Percentiles rank a stretch among this genome's conserved stretches.
Evolutionary conservation across 2,329 filamentous ascomycete species (phyloP).

Genomic region (Venturia effusa): DNA sequence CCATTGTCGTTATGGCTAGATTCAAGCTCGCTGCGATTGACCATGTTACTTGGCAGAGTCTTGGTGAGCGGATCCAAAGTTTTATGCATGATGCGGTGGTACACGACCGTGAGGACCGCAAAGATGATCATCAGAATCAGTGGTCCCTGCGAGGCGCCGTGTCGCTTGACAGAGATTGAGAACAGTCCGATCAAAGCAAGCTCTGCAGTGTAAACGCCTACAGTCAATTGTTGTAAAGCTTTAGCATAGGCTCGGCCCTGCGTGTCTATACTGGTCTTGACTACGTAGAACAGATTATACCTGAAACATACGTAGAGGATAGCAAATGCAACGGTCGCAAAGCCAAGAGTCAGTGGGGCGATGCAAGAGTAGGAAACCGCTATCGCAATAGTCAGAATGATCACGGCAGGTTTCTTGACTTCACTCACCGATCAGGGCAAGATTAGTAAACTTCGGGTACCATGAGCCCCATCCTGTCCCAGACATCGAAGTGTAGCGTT

Average conservation of each 20-base stretch:
- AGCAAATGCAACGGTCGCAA: constrained; percentile 11
- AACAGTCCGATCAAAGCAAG: constrained; percentile 12
- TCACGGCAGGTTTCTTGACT: not conserved
- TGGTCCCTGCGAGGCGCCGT: constrained; percentile 20
- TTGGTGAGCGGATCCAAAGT: constrained; percentile 17
- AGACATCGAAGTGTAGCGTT: constrained; percentile 22
- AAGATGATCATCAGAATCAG: constrained; percentile 31
- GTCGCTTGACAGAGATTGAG: constrained; percentile 16
- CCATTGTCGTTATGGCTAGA: not conserved
- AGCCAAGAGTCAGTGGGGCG: constrained; percentile 13
- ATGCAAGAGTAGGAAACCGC: constrained; percentile 14
- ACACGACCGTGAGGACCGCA: constrained; percentile 28
- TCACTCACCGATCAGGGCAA: constrained; percentile 34
- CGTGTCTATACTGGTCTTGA: constrained; percentile 12
- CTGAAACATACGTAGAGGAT: constrained; percentile 12
- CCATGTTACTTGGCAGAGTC: constrained; percentile 19
- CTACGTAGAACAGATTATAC: constrained; percentile 13
- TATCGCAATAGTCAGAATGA: not conserved
- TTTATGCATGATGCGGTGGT: constrained; percentile 20
- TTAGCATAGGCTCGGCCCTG: constrained; percentile 10
- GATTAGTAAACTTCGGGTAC: constrained; percentile 30
- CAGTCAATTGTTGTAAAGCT: constrained; percentile 13
- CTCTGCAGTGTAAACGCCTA: constrained; percentile 12
- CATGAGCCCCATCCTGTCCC: constrained; percentile 30
- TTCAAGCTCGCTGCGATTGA: constrained; percentile 16